Evolutionary conservation across 352 stramenopile genomes (phyloP).

Genomic region (Phytophthora aleatoria): DNA sequence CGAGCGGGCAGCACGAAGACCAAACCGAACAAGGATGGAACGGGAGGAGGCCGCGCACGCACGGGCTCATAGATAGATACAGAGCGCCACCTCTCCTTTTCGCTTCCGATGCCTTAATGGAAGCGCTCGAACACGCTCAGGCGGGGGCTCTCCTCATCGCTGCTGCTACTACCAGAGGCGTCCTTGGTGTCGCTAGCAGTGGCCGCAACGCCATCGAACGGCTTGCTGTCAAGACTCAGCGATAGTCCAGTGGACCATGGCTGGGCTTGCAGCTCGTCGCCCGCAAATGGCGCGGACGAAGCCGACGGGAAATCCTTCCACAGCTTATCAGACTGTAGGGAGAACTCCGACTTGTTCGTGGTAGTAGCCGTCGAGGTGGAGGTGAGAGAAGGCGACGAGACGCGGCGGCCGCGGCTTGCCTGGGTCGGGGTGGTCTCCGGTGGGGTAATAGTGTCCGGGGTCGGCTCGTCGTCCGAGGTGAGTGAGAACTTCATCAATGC

Average conservation of each 20-base stretch:
- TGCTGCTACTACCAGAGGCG: conserved; percentile 42
- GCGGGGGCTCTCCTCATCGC: conserved; percentile 74
- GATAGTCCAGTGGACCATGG: conserved; percentile 66
- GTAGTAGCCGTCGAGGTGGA: conserved; percentile 15
- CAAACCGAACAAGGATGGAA: conserved; percentile 36
- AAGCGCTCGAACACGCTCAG: conserved; percentile 87
- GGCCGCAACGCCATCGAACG: conserved; percentile 38
- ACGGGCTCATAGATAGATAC: conserved; percentile 56
- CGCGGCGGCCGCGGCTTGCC: conserved; percentile 9
- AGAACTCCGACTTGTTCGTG: conserved; percentile 57
- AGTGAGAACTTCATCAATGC: conserved; percentile 89
- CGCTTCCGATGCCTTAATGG: conserved; percentile 59
- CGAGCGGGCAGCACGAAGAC: conserved; percentile 35
- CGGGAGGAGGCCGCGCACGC: conserved; percentile 30
- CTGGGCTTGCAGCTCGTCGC: conserved; percentile 49
- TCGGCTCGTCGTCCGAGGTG: conserved; percentile 49
- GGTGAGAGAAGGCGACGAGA: conserved; percentile 29
- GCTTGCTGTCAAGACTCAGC: conserved; percentile 63
- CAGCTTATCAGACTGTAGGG: conserved; percentile 65
- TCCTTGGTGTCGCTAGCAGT: conserved; percentile 27
- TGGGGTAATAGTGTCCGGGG: conserved; percentile 39
- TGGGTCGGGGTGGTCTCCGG: conserved; percentile 22
- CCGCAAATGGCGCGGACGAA: conserved; percentile 26
- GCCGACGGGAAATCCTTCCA: conserved; percentile 80
- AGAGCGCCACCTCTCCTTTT: conserved; percentile 55